A percentile compares a stretch with the other conserved stretches of the same genome.
Conservation (phyloP, 108 stramenopile species). For the Pseudonitzschia multiseries region DNA sequence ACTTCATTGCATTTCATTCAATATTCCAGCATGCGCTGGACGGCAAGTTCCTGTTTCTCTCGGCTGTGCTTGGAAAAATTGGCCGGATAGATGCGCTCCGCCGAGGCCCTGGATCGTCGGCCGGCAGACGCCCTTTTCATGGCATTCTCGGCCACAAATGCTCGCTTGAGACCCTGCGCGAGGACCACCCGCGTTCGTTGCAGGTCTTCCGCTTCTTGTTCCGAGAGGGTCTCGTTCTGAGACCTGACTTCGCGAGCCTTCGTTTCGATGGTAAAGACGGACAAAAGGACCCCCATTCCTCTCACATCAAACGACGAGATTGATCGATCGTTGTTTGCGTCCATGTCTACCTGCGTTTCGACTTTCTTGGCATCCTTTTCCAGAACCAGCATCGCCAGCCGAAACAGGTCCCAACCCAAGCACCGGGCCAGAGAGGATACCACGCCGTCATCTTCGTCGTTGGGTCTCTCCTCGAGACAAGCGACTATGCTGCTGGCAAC, state of each 20-base stretch:
- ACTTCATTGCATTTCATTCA: too few relatives aligned
- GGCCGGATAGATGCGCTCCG: slow-evolving; percentile 17
- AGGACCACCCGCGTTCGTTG: slow-evolving; percentile 47
- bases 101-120: slow-evolving; percentile 20
- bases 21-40: slow-evolving; percentile 30
- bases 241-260: slow-evolving; percentile 31
- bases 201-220: neutral
- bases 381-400: slow-evolving; percentile 48
- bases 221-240: neutral
- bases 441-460: slow-evolving; percentile 50
- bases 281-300: slow-evolving; percentile 71
- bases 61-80: slow-evolving; percentile 28
- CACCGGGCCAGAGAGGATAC: slow-evolving; percentile 56
- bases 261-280: slow-evolving; percentile 39
- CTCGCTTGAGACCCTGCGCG: slow-evolving; percentile 62
- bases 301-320: slow-evolving; percentile 55
- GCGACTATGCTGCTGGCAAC: slow-evolving; percentile 56
- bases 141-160: slow-evolving; percentile 58
- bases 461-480: slow-evolving; percentile 54
- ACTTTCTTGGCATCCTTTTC: slow-evolving; percentile 30
- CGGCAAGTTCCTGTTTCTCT: slow-evolving; percentile 36
- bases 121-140: neutral
- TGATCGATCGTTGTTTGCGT: neutral
- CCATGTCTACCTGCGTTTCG: slow-evolving; percentile 25
- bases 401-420: slow-evolving; percentile 55